Evolutionary conservation across 139 green algal species (phyloP).

Genomic region (Prasinococcaceae sp.): DNA sequence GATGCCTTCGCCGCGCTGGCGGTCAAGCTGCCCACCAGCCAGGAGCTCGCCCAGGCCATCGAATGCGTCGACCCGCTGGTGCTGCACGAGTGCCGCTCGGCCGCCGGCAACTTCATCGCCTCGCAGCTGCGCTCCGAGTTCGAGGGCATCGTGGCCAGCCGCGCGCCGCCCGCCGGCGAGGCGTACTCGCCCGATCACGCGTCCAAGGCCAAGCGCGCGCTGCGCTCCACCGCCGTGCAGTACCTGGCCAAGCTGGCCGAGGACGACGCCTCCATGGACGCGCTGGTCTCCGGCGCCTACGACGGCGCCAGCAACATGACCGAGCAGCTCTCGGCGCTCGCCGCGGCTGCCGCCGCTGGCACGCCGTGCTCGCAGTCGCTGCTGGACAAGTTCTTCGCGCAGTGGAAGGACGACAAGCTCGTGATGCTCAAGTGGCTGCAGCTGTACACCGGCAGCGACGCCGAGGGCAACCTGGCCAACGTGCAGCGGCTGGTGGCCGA

Average conservation of each 20-base stretch:
- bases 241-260: constrained; percentile 39
- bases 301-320: constrained; percentile 89
- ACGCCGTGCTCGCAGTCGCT: constrained; percentile 33
- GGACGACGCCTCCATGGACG: constrained; percentile 44
- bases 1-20: neutral
- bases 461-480: constrained; percentile 55
- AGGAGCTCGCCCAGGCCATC: constrained; percentile 16
- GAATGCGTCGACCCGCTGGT: neutral
- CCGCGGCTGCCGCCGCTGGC: constrained; percentile 36
- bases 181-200: constrained; percentile 37
- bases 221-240: constrained; percentile 70
- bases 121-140: constrained; percentile 54
- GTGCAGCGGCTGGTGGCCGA: constrained; percentile 55
- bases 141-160: constrained; percentile 42
- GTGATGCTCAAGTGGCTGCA: constrained; percentile 41
- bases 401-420: constrained; percentile 73
- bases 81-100: neutral
- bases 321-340: constrained; percentile 71
- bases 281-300: constrained; percentile 16
- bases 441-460: constrained; percentile 46
- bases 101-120: neutral
- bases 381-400: constrained; percentile 63
- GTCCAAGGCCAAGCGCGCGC: constrained; percentile 41
- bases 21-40: neutral
- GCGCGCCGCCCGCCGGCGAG: constrained; percentile 12